Base-by-base conservation (phyloP, 106 monocot species). In the Hemerocallis citrina region DNA sequence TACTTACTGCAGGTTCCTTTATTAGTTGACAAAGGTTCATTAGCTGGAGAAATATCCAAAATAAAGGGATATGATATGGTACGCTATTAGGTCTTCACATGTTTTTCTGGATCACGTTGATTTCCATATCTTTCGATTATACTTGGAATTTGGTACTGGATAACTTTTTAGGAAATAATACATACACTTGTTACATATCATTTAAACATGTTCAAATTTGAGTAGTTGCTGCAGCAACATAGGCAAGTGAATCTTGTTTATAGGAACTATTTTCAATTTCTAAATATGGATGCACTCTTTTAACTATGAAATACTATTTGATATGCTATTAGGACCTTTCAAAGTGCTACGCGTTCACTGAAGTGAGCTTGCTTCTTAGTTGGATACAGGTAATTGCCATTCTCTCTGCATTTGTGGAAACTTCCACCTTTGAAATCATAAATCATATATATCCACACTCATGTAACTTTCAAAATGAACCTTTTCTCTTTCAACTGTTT, bases 331-430 rank as follows among this genome's bases (percentile, higher is more conserved):
- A 83, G 83, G 78, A 63, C 23, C 29, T 41, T 51, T n/a, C 36
- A 15, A 63, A 59, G 6, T 52, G 50, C 37, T 38, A 64, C 12
- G 15, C 29, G 20, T 59, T 36, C 20, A 28, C 59, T 32, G 34
- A 69, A 32, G 22, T 75, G 48, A 23, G 35, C 20, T 51, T 79
- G 49, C 79, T 84, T 62, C 69, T 75, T 44, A 42, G 60, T 20
- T 84, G 75, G 79, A 56, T 79, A 28, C 68, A 79, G 84, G 84
- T 84, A 70, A 1, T 62, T 13, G 19, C 52, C 9, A 2, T 61
- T 10, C 16, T 49, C 28, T 12, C 31, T 58, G 9, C 21, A 3
- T 0, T 13, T 24, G 6, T 52, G 16, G 37, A 2, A 25, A 34
- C 52, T 16, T 20, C 19, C 22, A 25, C 3, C 23, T 60, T 38